Evolutionary conservation across 129 eudicot genomes (phyloP), one percentile per base, ranked within the genome.

Genomic region (Escallonia herrerae): DNA sequence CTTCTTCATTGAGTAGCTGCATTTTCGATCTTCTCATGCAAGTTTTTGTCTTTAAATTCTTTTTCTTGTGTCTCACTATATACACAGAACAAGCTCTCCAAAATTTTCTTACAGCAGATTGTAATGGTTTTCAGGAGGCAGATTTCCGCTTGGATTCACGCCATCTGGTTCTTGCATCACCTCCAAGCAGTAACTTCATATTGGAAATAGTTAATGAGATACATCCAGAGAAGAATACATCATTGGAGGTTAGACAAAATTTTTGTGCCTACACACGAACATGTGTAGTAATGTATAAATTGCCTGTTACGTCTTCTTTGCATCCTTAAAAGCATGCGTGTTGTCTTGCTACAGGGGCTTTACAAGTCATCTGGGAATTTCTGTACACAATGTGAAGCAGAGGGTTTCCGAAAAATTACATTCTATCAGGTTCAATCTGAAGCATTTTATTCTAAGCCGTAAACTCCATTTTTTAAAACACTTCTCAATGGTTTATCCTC

Each of bases 381-480:
- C 86, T 93, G 99, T 77, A 86, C 99, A 13, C 96, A 93, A 66
- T 93, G 99, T 86, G 99, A 93, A 72, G 99, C 99, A 52, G 96
- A 93, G 75, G 95, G 99, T 84, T 93, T 93, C 76, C 82, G 96
- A 2, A 89, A 93, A 76, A 93, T 93, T 64, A 93, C 96, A 12
- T 93, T 81, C 74, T 93, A 77, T 83, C 97, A 91, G 97, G 97
- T 91, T 58, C 40, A 37, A 47, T 71, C 40, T 42, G 15, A 22
- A 22, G 33, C 33, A 1, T 43, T 43, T 14, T 22, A 22, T 22
- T 22, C 33, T 22, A 22, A 22, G 33, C 33, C 33, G 33, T 22
- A 22, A 22, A 22, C 33, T 22, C 33, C 33, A 22, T 22, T 22
- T 22, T 22, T 22, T 22, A 1, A 0, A 22, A 22, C 33, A 1